Conservation (phyloP, 176 grass and related monocot species). For the Rhynchospora pubera region DNA sequence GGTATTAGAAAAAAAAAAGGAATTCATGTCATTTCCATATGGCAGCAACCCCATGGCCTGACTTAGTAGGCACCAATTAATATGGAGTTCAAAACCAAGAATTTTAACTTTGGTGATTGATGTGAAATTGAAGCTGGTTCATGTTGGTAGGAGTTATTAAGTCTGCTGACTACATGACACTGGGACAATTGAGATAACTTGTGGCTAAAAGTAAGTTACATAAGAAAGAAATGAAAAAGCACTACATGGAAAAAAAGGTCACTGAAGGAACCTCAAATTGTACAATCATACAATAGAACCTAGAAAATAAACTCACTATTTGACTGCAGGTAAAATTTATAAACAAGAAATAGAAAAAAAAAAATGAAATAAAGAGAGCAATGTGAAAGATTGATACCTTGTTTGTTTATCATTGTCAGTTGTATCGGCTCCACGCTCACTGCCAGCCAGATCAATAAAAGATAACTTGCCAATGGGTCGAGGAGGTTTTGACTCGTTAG, state of each 20-base stretch:
- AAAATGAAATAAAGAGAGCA: background rate
- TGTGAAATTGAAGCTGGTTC: background rate
- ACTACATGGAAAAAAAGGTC: background rate
- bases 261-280: background rate
- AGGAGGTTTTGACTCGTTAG: conserved; percentile 61
- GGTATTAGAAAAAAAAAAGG: conserved; percentile 12
- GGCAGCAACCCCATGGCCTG: background rate
- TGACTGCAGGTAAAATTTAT: background rate
- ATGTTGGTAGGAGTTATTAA: background rate
- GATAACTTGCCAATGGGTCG: conserved; percentile 74
- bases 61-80: background rate
- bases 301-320: background rate
- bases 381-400: conserved; percentile 33
- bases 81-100: background rate
- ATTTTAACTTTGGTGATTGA: background rate
- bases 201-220: background rate
- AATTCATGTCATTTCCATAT: background rate
- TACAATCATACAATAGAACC: background rate
- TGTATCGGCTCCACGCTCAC: conserved; percentile 98
- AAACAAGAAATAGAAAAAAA: background rate
- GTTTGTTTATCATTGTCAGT: conserved; percentile 98
- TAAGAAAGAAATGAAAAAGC: background rate
- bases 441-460: conserved; percentile 96
- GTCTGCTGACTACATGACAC: no score
- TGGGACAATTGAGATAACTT: background rate